Base-by-base conservation (phyloP, 169 alveolate genomes). In the Plasmodium fragile region DNA sequence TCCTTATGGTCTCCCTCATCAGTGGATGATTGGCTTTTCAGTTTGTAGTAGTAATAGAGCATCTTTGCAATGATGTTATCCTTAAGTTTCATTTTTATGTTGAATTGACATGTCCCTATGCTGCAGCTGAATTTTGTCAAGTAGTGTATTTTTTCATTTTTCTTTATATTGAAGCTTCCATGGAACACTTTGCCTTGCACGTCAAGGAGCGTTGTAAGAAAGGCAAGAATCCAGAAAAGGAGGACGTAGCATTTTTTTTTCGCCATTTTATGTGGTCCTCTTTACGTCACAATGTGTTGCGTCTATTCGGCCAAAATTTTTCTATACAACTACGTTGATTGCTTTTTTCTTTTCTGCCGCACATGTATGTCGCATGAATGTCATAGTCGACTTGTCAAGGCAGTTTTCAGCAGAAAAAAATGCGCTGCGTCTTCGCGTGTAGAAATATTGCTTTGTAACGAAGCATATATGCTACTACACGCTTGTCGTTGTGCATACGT, bases 91-190 rank as follows among this genome's bases (percentile, higher is more conserved):
- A 85, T 85, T 85, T 85, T 85, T 73, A 85, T 73, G n/a, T 32
- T 85, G 22, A 85, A 85, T 49, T 85, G 77, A 49, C 93, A 85
- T 13, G 93, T 85, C 18, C 93, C 93, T 75, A 85, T 85, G 79
- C 69, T 85, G 45, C 93, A 85, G 59, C 93, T 85, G 28, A 85
- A 85, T 25, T 85, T 85, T 75, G 93, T 85, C 65, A 85, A 85
- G 80, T 85, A 85, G 69, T 85, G 93, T 30, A 85, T 85, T 75
- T 85, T 85, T 32, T 85, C 85, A 73, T 85, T 85, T 39, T 85
- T 85, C 75, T 65, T 85, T 22, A 85, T 73, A 41, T 85, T 45
- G 80, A 85, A 85, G 30, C 59, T 52, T 85, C 93, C 93, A 18
- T 85, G 93, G 59, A 73, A 85, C 32, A 85, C 93, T 22, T 85